Evolutionary conservation across 2,329 filamentous ascomycete genomes (phyloP).

Genomic region (Colletotrichum chlorophyti): DNA sequence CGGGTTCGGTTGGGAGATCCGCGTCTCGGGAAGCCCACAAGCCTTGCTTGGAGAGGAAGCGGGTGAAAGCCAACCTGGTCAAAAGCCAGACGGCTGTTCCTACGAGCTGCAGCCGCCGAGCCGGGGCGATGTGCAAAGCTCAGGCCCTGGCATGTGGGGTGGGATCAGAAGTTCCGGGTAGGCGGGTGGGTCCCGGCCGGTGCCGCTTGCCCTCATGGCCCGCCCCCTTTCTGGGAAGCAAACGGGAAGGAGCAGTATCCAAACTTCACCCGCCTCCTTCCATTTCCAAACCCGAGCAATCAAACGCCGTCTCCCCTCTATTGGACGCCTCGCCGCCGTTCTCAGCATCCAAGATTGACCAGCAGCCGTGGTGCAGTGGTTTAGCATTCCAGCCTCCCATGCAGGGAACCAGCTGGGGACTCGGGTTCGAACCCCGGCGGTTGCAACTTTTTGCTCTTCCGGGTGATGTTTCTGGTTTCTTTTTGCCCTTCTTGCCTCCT

Average conservation of each 20-base stretch:
- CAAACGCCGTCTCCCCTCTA: background rate
- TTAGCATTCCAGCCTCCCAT: constrained; percentile 29
- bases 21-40: too few species aligned
- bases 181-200: constrained; percentile 2
- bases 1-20: background rate
- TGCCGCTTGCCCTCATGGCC: background rate
- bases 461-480: background rate
- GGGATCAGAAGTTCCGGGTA: background rate
- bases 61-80: too few species aligned
- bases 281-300: background rate
- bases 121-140: background rate
- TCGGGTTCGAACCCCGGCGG: constrained; percentile 27
- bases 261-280: background rate
- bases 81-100: too few species aligned
- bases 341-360: background rate
- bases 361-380: constrained; percentile 28
- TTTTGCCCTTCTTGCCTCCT: background rate
- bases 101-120: background rate
- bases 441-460: background rate
- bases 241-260: constrained; percentile 14
- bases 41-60: background rate
- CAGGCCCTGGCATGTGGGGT: background rate
- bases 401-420: constrained; percentile 17
- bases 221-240: background rate
- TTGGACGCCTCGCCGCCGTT: background rate